phyloP scores from a whole-genome alignment of 129 eudicot species.

The Daucus carota region DNA sequence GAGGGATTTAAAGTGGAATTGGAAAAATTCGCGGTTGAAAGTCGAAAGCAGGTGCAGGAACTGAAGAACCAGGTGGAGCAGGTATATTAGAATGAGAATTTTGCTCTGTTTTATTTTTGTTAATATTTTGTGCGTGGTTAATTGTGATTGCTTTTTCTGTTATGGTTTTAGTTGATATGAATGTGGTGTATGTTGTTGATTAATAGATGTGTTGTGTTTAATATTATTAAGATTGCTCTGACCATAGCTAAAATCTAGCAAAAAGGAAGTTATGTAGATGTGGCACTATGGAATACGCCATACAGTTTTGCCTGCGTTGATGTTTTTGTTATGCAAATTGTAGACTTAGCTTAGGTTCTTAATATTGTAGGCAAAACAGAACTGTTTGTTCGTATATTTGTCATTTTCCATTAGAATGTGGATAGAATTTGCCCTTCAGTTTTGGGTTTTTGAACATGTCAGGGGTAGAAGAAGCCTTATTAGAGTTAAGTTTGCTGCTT shows the following conservation, averaged over 20 bases:
- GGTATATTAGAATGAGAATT: conserved; percentile 16
- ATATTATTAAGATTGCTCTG: neutral
- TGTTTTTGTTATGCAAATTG: neutral
- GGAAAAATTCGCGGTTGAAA: conserved; percentile 18
- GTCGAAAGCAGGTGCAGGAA: conserved; percentile 29
- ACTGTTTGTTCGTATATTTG: neutral
- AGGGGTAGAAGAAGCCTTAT: neutral
- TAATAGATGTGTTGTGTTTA: neutral
- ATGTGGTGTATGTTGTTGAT: neutral
- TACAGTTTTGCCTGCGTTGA: neutral
- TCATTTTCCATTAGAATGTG: neutral
- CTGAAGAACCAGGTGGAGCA: conserved; percentile 27
- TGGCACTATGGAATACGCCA: neutral
- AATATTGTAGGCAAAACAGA: neutral
- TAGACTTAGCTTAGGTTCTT: neutral
- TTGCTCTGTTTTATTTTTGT: neutral
- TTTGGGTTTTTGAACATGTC: neutral
- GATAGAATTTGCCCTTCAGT: neutral
- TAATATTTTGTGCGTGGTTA: neutral
- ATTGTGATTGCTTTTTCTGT: neutral
- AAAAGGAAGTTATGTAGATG: neutral
- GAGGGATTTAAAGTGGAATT: conserved; percentile 30
- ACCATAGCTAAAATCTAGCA: neutral
- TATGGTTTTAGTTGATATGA: neutral
- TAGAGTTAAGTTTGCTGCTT: neutral